Evolutionary conservation across 495 filamentous ascomycete species (phyloP), one percentile per base, ranked within the genome.

Genomic region (Podospora anserina): DNA sequence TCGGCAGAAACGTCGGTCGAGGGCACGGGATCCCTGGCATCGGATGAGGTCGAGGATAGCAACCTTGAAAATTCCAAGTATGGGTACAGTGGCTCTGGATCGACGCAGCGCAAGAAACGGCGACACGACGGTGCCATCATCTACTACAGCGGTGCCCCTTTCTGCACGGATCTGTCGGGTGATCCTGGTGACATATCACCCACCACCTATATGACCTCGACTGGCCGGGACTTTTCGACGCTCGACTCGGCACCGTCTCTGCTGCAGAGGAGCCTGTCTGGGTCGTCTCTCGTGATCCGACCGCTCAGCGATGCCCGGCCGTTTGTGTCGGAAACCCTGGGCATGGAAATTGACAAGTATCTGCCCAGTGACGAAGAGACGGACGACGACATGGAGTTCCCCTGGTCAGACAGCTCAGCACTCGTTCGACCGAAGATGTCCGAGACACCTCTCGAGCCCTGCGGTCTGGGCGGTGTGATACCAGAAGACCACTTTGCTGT

Each of bases 91-190:
- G 78, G 81, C 55, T 83, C 76, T 30, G 81, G 79, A 59, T 76
- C 78, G 44, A 75, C 78, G 27, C 78, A 79, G 63, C 78, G 81
- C 64, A 79, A 78, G 69, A 82, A 72, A 63, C 80, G 78, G 49
- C 80, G 78, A 15, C 83, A 83, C 19, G 88, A 87, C 71, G 91
- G 92, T 15, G 89, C 91, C 20, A 92, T 93, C 71, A 90, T 92
- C 61, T 94, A 90, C 74, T 94, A 93, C 77, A 90, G 88, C 65
- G 86, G 87, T 27, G 88, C 88, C 5, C 83, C 82, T 1, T 94
- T 94, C 75, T 93, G 87, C 76, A 92, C 88, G 15, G 91, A 94
- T 79, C 82, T 93, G 4, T 90, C 87, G 60, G 85, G 88, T n/a
- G 88, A 91, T 72, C 77, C 80, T 58, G 76, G 73, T 64, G 80